Base-by-base conservation (phyloP, 345 rosid genomes). In the Ceriops tagal region DNA sequence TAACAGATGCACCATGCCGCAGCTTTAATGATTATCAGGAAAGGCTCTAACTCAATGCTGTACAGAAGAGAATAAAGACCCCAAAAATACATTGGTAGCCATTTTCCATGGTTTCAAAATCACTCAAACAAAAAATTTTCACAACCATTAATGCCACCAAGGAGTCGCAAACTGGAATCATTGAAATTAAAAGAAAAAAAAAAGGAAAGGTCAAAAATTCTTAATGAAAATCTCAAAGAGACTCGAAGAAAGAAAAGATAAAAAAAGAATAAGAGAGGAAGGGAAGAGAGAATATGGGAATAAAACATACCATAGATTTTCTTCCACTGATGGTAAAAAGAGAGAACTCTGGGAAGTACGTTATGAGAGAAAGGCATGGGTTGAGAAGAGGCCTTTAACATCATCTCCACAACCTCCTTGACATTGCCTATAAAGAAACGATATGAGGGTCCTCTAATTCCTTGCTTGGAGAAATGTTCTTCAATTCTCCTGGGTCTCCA, bases 331-430 rank as follows among this genome's bases (percentile, higher is more conserved):
- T 92, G 96, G 71, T 95, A 95, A 56, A 95, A 92, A 32, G 99
- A 78, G 69, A 95, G 93, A 60, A 95, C 99, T 59, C 99, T 73
- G 24, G 99, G 99, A 26, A 95, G 96, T 47, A 95, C 92, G 82
- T 95, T 95, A 83, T 95, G 99, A n/a, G 97, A 95, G 81, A 80
- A 83, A 75, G 98, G 98, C 89, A 91, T 90, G 69, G 97, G 99
- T 37, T 88, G 91, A 64, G 97, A 82, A 65, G 97, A 92, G 60
- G 99, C 97, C 72, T 88, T 81, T 19, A 88, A 65, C 97, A 86
- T 95, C 99, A 95, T 88, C 6, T 83, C 88, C 57, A 88, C 96
- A 32, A 92, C 79, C 76, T 95, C 99, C 82, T 84, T 92, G 43
- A 95, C 96, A 83, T 95, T 95, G 18, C 99, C 99, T 63, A 87